These are phyloP conservation scores for Datura wrightii DNA, from an alignment of 257 asterid genomes.

Conservation along the genomic window DNA sequence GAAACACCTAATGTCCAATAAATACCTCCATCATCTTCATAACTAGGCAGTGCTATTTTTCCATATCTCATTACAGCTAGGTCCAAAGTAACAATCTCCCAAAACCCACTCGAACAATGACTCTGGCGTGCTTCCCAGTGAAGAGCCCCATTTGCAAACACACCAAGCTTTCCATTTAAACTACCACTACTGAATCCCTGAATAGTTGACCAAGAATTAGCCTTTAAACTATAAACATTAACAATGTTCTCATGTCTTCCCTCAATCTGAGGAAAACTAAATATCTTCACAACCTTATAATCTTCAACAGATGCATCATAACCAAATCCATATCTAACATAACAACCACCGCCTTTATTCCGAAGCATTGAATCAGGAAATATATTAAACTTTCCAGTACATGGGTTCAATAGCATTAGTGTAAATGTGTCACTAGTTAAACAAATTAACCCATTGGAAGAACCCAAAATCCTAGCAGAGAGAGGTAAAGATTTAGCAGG, in stretches of 20 bases:
- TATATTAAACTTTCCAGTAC: slow-evolving; percentile 43
- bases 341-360: not conserved
- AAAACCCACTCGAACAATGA: not conserved
- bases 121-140: slow-evolving; percentile 38
- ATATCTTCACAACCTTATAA: slow-evolving; percentile 43
- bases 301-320: slow-evolving; percentile 52
- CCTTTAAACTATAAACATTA: slow-evolving; percentile 38
- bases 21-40: not conserved
- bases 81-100: slow-evolving; percentile 38
- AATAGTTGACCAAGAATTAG: slow-evolving; percentile 38
- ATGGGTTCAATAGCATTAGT: slow-evolving; percentile 55
- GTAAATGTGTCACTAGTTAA: slow-evolving; percentile 33
- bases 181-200: slow-evolving; percentile 13
- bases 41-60: slow-evolving; percentile 27
- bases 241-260: slow-evolving; percentile 1
- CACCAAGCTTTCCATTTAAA: slow-evolving; percentile 28
- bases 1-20: slow-evolving; percentile 29
- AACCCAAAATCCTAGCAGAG: slow-evolving; percentile 48
- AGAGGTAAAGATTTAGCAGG: not conserved
- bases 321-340: slow-evolving; percentile 53
- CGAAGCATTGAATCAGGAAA: slow-evolving; percentile 46
- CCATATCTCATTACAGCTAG: slow-evolving; percentile 14
- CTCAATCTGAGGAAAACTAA: not conserved
- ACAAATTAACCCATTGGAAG: slow-evolving; percentile 64
- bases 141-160: slow-evolving; percentile 36